Percentiles rank a stretch among this genome's conserved stretches.
Conservation (phyloP, 2,329 filamentous ascomycete genomes). For the Aspergillus ochraceus region DNA sequence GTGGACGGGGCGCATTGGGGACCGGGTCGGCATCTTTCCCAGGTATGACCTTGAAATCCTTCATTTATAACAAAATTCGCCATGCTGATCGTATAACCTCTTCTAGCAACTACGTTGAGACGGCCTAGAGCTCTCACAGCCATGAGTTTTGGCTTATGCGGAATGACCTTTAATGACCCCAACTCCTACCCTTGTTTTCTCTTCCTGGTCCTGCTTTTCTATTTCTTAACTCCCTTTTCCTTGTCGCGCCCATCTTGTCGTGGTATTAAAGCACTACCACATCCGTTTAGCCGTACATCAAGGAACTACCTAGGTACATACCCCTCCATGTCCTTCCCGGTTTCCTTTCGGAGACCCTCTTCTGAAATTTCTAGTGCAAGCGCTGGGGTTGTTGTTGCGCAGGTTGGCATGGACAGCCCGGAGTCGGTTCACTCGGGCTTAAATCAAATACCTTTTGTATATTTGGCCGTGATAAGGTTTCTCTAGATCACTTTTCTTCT, state of each 20-base stretch:
- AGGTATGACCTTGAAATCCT: conserved; percentile 52
- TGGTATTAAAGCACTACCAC: neutral
- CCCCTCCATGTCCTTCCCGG: neutral
- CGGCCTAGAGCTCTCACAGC: conserved; percentile 22
- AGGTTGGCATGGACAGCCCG: conserved; percentile 3
- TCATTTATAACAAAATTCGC: neutral
- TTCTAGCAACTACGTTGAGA: conserved; percentile 39
- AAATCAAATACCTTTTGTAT: conserved; percentile 3
- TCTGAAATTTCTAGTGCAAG: conserved; percentile 7
- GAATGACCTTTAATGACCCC: conserved; percentile 25
- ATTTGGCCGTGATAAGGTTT: neutral
- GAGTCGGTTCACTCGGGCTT: neutral
- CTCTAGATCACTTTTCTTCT: neutral
- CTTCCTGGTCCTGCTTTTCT: neutral
- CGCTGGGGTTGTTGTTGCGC: conserved; percentile 5
- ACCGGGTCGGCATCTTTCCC: conserved; percentile 87
- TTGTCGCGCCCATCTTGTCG: neutral
- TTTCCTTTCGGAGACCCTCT: conserved; percentile 2
- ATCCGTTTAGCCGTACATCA: neutral
- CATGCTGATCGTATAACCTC: conserved; percentile 9
- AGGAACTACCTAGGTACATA: neutral
- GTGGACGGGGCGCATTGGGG: conserved; percentile 93
- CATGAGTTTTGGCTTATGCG: conserved; percentile 20
- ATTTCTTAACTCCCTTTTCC: conserved; percentile 1
- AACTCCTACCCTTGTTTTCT: neutral